phyloP scores from a whole-genome alignment of 148 eudicot genomes.

The Rhododendron griersonianum region DNA sequence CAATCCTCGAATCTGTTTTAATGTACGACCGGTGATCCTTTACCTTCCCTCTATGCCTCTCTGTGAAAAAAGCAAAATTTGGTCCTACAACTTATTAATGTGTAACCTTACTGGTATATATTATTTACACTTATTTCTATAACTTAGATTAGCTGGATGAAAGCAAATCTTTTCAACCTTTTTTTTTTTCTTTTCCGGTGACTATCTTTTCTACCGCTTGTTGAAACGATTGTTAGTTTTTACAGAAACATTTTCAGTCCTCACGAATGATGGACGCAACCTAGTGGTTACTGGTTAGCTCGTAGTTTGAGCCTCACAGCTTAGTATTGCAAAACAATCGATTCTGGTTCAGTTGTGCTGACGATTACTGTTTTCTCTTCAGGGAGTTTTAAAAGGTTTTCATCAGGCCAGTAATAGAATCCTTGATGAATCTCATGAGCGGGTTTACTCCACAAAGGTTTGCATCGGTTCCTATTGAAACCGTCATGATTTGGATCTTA shows the following conservation, averaged over 20 bases:
- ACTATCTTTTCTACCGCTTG: neutral
- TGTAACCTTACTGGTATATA: neutral
- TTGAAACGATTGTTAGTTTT: neutral
- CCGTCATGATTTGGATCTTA: neutral
- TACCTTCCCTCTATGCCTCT: neutral
- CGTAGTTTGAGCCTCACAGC: neutral
- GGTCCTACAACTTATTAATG: neutral
- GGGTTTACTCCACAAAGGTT: constrained; percentile 88
- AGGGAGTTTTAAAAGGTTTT: constrained; percentile 79
- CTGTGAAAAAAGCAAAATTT: neutral
- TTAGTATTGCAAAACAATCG: neutral
- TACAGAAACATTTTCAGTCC: constrained; percentile 72
- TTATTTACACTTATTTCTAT: neutral
- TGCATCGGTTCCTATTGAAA: neutral
- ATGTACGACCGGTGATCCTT: neutral
- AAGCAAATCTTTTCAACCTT: neutral
- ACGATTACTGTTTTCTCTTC: constrained; percentile 17
- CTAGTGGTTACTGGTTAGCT: constrained; percentile 66
- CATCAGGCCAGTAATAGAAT: constrained; percentile 95
- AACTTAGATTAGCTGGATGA: neutral
- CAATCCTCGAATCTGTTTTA: constrained; percentile 11
- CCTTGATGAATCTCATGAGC: constrained; percentile 93
- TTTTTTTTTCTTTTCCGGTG: neutral
- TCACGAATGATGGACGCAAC: constrained; percentile 89
- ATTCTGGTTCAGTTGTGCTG: constrained; percentile 2